phyloP scores from a whole-genome alignment of 2,329 filamentous ascomycete genomes.

The Neurospora crassa region DNA sequence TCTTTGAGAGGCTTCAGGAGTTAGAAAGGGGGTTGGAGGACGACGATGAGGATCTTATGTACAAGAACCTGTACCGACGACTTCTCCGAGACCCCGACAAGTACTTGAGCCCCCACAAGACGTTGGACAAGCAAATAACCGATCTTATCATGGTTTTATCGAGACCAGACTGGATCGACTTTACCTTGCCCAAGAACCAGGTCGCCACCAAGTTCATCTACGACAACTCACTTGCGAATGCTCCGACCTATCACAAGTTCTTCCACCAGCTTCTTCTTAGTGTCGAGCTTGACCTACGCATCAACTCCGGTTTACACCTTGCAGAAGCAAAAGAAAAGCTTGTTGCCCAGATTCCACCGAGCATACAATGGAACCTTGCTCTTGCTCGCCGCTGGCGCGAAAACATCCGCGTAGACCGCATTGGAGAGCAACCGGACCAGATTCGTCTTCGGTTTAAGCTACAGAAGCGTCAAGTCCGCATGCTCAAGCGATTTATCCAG shows the following conservation, averaged over 20 bases:
- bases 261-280: constrained; percentile 70
- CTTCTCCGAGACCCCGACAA: constrained; percentile 61
- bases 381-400: constrained; percentile 66
- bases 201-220: constrained; percentile 66
- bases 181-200: constrained; percentile 59
- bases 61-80: constrained; percentile 55
- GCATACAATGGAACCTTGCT: constrained; percentile 63
- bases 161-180: constrained; percentile 64
- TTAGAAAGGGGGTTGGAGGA: constrained; percentile 47
- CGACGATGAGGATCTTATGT: constrained; percentile 48
- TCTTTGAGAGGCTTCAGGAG: constrained; percentile 50
- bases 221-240: constrained; percentile 45
- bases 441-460: constrained; percentile 55
- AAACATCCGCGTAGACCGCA: constrained; percentile 56
- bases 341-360: constrained; percentile 55
- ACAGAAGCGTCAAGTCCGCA: constrained; percentile 59
- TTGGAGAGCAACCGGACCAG: constrained; percentile 42
- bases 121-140: constrained; percentile 61
- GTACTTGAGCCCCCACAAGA: constrained; percentile 48
- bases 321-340: constrained; percentile 56
- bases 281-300: constrained; percentile 61
- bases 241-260: constrained; percentile 52
- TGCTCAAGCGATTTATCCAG: constrained; percentile 57
- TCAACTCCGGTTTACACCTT: constrained; percentile 52
- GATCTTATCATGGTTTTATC: constrained; percentile 63